These are phyloP conservation scores for Podaxis sp. DNA, from an alignment of 768 basidiomycete genomes.

Conservation along the genomic window DNA sequence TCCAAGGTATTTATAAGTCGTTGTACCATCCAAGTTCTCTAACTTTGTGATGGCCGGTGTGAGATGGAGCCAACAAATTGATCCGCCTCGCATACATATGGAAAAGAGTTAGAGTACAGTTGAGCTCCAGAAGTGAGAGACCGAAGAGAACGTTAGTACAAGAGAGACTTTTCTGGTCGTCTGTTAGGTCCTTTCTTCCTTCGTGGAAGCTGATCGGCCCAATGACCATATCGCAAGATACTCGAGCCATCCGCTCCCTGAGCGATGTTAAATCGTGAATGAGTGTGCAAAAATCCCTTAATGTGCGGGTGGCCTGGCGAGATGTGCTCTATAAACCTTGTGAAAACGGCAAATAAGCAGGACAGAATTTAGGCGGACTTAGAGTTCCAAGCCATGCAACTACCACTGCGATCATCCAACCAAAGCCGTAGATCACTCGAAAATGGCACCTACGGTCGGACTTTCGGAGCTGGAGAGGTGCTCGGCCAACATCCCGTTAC, in stretches of 20 bases:
- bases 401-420: background rate
- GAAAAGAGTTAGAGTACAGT: background rate
- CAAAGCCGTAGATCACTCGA: background rate
- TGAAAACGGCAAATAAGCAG: background rate
- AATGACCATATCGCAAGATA: background rate
- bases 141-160: background rate
- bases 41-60: too few species aligned
- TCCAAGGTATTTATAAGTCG: too few species aligned
- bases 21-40: too few species aligned
- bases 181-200: background rate
- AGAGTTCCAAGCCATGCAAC: too few species aligned
- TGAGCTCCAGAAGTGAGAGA: background rate
- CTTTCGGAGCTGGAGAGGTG: background rate
- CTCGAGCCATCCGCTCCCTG: slow-evolving; percentile 5
- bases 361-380: too few species aligned
- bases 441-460: background rate
- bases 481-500: background rate
- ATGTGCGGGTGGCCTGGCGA: background rate
- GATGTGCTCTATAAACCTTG: background rate
- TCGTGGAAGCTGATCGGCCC: background rate
- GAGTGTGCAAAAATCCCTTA: background rate
- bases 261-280: background rate
- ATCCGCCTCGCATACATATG: too few species aligned
- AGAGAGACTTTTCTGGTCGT: background rate
- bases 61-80: too few species aligned